Conservation (phyloP, 2,329 filamentous ascomycete genomes). For the Botryosphaeria agaves region DNA sequence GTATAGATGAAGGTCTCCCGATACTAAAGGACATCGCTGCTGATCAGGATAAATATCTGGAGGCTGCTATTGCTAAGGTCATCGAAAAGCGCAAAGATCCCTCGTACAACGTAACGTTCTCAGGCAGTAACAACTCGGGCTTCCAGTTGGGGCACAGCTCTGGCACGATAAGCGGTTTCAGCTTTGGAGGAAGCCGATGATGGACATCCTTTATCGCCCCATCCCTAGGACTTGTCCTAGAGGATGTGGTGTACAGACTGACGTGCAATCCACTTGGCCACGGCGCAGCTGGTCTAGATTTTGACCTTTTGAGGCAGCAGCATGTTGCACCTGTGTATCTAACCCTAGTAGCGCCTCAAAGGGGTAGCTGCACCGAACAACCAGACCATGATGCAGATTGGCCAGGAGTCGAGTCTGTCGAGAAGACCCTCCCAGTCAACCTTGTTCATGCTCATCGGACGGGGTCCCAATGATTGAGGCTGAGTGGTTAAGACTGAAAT, state of each 20-base stretch:
- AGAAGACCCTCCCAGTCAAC: too few species aligned
- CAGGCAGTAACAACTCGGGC: slow-evolving; percentile 1
- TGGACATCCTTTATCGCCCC: neutral
- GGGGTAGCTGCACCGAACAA: too few species aligned
- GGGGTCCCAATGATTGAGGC: too few species aligned
- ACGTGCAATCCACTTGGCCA: neutral
- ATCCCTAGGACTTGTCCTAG: neutral
- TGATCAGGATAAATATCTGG: slow-evolving; percentile 1
- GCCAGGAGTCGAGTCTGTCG: too few species aligned
- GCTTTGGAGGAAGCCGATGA: neutral
- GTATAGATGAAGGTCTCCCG: slow-evolving; percentile 1
- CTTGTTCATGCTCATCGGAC: too few species aligned
- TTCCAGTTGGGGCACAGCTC: neutral
- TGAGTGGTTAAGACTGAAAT: too few species aligned
- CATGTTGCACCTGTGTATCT: too few species aligned
- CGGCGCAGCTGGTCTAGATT: neutral
- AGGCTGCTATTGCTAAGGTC: slow-evolving; percentile 1
- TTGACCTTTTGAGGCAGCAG: too few species aligned
- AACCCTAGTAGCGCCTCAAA: too few species aligned
- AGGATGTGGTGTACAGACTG: neutral
- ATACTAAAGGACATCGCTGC: slow-evolving; percentile 1
- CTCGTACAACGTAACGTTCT: neutral
- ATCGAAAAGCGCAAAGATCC: neutral
- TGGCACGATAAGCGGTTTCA: neutral
- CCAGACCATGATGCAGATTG: too few species aligned